phyloP scores from a whole-genome alignment of 176 grass and related monocot genomes.

The Bonia amplexicaulis region DNA sequence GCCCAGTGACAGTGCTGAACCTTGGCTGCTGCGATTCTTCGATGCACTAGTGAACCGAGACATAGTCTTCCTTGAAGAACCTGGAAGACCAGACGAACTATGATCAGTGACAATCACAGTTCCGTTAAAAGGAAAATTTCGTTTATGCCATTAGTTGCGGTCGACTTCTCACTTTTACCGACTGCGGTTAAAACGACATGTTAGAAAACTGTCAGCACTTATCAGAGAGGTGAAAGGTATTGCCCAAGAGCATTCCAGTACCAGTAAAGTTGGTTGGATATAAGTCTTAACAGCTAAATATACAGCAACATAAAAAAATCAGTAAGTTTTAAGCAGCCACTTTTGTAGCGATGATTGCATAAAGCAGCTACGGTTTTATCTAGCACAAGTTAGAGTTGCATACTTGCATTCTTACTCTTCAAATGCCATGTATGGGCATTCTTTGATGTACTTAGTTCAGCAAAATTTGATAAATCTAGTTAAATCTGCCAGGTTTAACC shows the following conservation, averaged over 20 bases:
- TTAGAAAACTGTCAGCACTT: background rate
- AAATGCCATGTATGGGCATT: background rate
- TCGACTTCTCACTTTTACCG: background rate
- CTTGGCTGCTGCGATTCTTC: conserved; percentile 47
- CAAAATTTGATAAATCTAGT: background rate
- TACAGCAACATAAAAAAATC: background rate
- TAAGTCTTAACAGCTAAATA: background rate
- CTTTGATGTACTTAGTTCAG: background rate
- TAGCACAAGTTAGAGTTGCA: background rate
- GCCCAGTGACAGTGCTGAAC: conserved; percentile 33
- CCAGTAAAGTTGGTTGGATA: background rate
- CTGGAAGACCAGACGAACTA: background rate
- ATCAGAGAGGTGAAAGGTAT: background rate
- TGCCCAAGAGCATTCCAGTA: background rate
- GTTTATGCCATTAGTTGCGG: no score
- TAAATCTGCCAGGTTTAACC: background rate
- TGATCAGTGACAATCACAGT: background rate
- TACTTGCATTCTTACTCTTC: background rate
- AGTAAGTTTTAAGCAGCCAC: background rate
- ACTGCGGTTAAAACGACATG: background rate
- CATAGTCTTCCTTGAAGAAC: conserved; percentile 45
- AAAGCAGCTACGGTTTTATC: background rate
- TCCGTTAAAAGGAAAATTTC: background rate
- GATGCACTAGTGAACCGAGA: conserved; percentile 31
- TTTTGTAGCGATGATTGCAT: background rate